phyloP scores from a whole-genome alignment of 1,139 yeast genomes.

The Saccharomycopsis phalli region DNA sequence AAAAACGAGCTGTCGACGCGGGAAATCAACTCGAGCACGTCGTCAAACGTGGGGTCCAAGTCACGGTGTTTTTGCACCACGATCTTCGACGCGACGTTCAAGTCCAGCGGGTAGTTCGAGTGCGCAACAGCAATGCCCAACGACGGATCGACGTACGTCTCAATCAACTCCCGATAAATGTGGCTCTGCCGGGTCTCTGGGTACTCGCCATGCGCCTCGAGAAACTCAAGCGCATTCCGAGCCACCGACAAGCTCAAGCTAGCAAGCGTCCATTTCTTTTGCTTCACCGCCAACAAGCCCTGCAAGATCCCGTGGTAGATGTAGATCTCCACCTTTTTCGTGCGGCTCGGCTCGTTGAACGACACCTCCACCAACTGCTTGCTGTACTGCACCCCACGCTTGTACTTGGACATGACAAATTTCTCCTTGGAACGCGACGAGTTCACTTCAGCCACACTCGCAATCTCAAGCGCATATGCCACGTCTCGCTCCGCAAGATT shows the following conservation, averaged over 20 bases:
- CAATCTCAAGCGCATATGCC: slow-evolving; percentile 59
- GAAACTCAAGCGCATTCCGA: slow-evolving; percentile 49
- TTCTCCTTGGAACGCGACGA: slow-evolving; percentile 40
- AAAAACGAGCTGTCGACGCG: slow-evolving; percentile 37
- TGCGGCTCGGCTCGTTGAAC: slow-evolving; percentile 28
- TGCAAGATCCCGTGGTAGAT: slow-evolving; percentile 51
- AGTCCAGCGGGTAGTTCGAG: slow-evolving; percentile 32
- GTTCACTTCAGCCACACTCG: slow-evolving; percentile 47
- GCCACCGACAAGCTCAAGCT: slow-evolving; percentile 49
- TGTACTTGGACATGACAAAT: slow-evolving; percentile 58
- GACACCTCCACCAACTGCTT: slow-evolving; percentile 37
- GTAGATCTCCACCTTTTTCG: slow-evolving; percentile 45
- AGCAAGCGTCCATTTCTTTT: slow-evolving; percentile 50
- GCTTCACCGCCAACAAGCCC: slow-evolving; percentile 51
- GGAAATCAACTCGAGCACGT: slow-evolving; percentile 31
- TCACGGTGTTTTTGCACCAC: slow-evolving; percentile 20
- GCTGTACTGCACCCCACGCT: slow-evolving; percentile 46
- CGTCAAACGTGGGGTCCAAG: slow-evolving; percentile 28
- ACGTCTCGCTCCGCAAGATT: slow-evolving; percentile 60
- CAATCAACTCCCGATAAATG: slow-evolving; percentile 47
- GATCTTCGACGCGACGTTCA: slow-evolving; percentile 40
- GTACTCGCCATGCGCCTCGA: slow-evolving; percentile 27
- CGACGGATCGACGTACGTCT: slow-evolving; percentile 60
- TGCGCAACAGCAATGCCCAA: slow-evolving; percentile 50
- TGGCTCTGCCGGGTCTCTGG: slow-evolving; percentile 31